phyloP scores from a whole-genome alignment of 805 yeast species.

The Vanderwaltozyma verrucispora region DNA sequence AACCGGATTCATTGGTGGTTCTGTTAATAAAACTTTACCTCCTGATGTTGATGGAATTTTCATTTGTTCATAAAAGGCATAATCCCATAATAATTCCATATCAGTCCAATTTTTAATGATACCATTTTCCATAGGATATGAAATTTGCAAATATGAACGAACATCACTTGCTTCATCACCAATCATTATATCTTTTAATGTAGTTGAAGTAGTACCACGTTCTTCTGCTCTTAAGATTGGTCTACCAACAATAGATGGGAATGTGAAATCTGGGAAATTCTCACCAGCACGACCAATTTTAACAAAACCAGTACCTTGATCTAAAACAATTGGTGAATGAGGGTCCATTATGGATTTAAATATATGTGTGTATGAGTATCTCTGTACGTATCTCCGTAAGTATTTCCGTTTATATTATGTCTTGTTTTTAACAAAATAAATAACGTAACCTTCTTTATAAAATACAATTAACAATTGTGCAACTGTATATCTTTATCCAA shows the following conservation, averaged over 20 bases:
- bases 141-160: slow-evolving; percentile 78
- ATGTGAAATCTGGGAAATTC: slow-evolving; percentile 93
- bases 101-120: slow-evolving; percentile 97
- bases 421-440: no score
- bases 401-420: no score
- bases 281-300: slow-evolving; percentile 95
- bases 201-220: slow-evolving; percentile 48
- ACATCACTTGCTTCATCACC: slow-evolving; percentile 92
- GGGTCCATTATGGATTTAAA: slow-evolving; percentile 28
- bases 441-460: no score
- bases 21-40: slow-evolving; percentile 78
- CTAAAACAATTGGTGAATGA: slow-evolving; percentile 53
- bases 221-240: slow-evolving; percentile 97
- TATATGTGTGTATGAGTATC: no score
- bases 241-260: slow-evolving; percentile 95
- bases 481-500: no score
- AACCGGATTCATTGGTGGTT: slow-evolving; percentile 96
- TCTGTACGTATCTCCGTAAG: no score
- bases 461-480: no score
- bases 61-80: slow-evolving; percentile 88
- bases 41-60: slow-evolving; percentile 66
- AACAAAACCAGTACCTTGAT: slow-evolving; percentile 98
- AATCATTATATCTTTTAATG: slow-evolving; percentile 93
- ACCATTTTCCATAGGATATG: slow-evolving; percentile 99
- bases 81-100: slow-evolving; percentile 97